A percentile compares a stretch with the other conserved stretches of the same genome.
These are phyloP conservation scores for Cymbopogon flexuosus DNA, from an alignment of 202 grass and related monocot genomes.

Conservation along the genomic window DNA sequence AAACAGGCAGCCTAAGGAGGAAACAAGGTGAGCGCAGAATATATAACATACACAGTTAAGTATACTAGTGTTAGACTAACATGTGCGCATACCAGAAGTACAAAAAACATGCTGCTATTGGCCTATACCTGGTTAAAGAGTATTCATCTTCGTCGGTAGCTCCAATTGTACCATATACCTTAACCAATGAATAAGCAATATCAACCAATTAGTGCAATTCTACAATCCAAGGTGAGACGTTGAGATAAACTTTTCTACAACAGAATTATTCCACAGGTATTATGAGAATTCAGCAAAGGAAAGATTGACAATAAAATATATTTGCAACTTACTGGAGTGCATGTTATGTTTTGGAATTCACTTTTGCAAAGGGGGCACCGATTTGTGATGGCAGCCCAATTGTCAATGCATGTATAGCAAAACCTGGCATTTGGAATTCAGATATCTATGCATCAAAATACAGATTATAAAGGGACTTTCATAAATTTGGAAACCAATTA, in stretches of 20 bases:
- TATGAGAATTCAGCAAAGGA: not conserved
- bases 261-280: conserved; percentile 1
- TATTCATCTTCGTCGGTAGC: conserved; percentile 50
- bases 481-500: not conserved
- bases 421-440: conserved; percentile 56
- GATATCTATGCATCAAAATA: conserved; percentile 23
- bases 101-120: not conserved
- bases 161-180: conserved; percentile 69
- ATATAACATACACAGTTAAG: not conserved
- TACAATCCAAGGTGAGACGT: not conserved
- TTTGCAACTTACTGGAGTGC: conserved; percentile 58
- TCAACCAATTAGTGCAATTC: conserved; percentile 26
- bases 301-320: conserved; percentile 25
- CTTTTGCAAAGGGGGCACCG: conserved; percentile 84
- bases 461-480: not conserved
- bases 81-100: conserved; percentile 19
- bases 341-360: conserved; percentile 77
- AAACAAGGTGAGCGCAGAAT: not conserved
- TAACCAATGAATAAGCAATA: conserved; percentile 32
- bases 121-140: conserved; percentile 60
- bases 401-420: conserved; percentile 95
- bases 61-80: not conserved
- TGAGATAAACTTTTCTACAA: conserved; percentile 20
- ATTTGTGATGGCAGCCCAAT: conserved; percentile 91
- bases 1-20: not conserved